Conservation (phyloP, 2,329 filamentous ascomycete species). For the Fusarium fujikuroi region DNA sequence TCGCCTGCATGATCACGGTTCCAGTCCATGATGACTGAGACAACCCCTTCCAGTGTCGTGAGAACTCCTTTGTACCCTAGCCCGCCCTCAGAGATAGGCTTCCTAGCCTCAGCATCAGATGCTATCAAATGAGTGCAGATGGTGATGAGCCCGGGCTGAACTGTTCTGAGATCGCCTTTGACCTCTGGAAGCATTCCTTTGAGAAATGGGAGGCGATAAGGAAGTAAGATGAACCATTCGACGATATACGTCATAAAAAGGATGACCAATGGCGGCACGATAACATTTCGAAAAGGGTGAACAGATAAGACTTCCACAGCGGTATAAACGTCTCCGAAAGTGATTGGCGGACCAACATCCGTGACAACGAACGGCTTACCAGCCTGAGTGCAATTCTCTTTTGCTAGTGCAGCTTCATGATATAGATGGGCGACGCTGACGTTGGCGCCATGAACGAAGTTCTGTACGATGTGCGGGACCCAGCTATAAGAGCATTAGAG, state of each 20-base stretch:
- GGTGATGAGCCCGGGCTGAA: constrained; percentile 2
- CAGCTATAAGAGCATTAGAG: not conserved
- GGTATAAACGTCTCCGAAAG: not conserved
- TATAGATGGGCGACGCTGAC: constrained; percentile 10
- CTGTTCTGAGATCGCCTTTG: not conserved
- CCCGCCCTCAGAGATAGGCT: not conserved
- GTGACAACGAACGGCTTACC: constrained; percentile 9
- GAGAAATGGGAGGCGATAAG: not conserved
- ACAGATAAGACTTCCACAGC: not conserved
- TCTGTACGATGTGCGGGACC: constrained; percentile 3
- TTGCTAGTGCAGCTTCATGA: constrained; percentile 1
- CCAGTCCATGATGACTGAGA: constrained; percentile 1
- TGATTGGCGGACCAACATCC: not conserved
- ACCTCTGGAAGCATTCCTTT: not conserved
- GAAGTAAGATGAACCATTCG: constrained; percentile 5
- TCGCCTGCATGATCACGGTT: not conserved
- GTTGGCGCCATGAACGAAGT: constrained; percentile 8
- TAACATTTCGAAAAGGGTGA: not conserved
- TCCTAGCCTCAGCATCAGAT: not conserved
- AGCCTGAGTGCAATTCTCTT: not conserved
- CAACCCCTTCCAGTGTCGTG: not conserved
- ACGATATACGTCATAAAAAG: not conserved
- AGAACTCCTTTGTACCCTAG: constrained; percentile 1
- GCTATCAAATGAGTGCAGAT: constrained; percentile 9
- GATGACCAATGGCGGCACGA: not conserved